Base-by-base conservation (phyloP, 306 rosid genomes). In the Biancaea sappan region DNA sequence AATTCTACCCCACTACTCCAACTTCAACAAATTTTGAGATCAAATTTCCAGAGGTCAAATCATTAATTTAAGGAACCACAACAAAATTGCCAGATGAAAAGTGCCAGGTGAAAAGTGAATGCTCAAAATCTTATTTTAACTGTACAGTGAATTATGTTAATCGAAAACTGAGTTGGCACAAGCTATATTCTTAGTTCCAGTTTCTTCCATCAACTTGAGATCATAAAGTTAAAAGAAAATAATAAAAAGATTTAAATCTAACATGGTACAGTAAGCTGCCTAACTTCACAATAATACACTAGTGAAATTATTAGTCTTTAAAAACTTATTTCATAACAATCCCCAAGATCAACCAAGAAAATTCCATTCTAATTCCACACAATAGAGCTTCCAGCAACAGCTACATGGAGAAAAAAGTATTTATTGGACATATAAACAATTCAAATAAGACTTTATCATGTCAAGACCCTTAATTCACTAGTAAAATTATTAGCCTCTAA, bases 21-120 rank as follows among this genome's bases (percentile, higher is more conserved):
- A 37, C 40, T 50, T 74, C 29, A 63, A 74, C 62, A 48, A 24
- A 37, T 34, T 74, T 63, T 29, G 34, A 31, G 48, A 59, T 10
- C 2, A 19, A 5, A 9, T 24, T 38, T 35, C 32, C 32, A 22
- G 65, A 14, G 50, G 12, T 7, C 18, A 63, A 19, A 32, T 34
- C 38, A 60, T 7, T 60, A 31, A 60, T 28, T 58, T 59, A 5
- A 72, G 46, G 48, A n/a, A 41, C n/a, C 46, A 28, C 40, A 26
- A 56, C 1, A 3, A 22, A 14, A 8, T 70, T 54, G 37, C 43
- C 31, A 72, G 24, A 18, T 15, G 48, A 12, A 41, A 72, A 29
- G 18, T 8, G 41, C 43, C 31, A 72, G 24, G 13, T 15, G 48
- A 12, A 41, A 72, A 29, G 18, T 8, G 41, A 38, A 24, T 53